Evolutionary conservation across 208 protist genomes (phyloP).

Genomic region (Angomonas deanei): DNA sequence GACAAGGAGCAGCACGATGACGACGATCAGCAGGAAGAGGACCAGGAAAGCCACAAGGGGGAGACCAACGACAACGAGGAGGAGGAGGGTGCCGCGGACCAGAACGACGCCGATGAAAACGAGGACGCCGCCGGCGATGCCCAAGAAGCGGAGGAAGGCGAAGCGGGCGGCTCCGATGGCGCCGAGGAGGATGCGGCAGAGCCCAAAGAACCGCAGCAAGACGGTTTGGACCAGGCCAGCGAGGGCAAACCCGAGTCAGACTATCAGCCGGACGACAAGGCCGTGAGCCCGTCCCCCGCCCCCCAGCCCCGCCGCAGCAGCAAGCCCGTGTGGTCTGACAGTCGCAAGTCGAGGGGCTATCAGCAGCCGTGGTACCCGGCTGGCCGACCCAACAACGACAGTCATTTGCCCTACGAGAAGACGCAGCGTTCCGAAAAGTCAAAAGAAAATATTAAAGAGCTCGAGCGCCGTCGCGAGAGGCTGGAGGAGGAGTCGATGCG

Average conservation of each 20-base stretch:
- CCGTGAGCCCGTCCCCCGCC: slow-evolving; percentile 1
- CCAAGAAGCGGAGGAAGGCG: slow-evolving; percentile 8
- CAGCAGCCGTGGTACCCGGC: slow-evolving; percentile 68
- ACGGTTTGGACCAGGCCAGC: neutral
- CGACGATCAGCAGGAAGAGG: neutral
- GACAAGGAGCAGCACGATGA: neutral
- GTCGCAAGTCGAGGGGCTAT: slow-evolving; percentile 14
- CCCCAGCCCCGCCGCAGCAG: neutral
- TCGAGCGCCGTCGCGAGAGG: slow-evolving; percentile 49
- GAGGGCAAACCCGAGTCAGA: slow-evolving; percentile 4
- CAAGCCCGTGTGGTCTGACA: neutral
- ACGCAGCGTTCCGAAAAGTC: slow-evolving; percentile 48
- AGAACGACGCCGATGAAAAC: slow-evolving; percentile 4
- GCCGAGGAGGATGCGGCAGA: slow-evolving; percentile 4
- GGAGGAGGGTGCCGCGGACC: neutral
- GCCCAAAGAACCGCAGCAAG: slow-evolving; percentile 3
- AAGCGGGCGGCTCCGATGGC: slow-evolving; percentile 5
- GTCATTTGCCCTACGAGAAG: slow-evolving; percentile 71
- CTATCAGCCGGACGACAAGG: slow-evolving; percentile 7
- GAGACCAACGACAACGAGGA: slow-evolving; percentile 9
- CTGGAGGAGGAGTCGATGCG: slow-evolving; percentile 49
- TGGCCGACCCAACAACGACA: slow-evolving; percentile 29
- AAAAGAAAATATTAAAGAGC: slow-evolving; percentile 55
- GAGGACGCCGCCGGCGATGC: neutral
- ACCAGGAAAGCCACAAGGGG: slow-evolving; percentile 13